Conservation (phyloP, 768 basidiomycete genomes). For the Boletus rufocinnamomeus region DNA sequence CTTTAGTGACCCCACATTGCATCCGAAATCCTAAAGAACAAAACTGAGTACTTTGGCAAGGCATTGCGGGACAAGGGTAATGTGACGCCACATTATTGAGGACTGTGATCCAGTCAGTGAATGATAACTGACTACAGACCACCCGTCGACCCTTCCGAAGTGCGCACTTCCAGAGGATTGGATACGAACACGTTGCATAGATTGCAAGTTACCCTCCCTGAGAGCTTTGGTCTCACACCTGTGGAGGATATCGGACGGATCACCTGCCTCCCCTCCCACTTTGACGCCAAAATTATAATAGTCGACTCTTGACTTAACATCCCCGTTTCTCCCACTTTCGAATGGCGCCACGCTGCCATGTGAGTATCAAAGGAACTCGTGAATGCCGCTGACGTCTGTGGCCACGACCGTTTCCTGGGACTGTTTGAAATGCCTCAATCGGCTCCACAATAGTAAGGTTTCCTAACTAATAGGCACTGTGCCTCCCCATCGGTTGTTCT, state of each 20-base stretch:
- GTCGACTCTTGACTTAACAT: neutral
- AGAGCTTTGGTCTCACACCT: neutral
- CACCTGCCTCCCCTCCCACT: neutral
- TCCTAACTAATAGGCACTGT: neutral
- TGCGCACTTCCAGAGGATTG: neutral
- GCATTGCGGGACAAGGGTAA: neutral
- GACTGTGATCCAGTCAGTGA: neutral
- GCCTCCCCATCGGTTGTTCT: neutral
- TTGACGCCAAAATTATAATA: neutral
- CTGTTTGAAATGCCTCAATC: neutral
- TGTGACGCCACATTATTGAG: neutral
- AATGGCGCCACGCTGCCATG: neutral
- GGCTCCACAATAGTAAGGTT: neutral
- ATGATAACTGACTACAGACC: neutral
- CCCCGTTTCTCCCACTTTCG: neutral
- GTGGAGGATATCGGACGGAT: neutral
- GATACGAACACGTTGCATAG: neutral
- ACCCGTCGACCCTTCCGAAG: neutral
- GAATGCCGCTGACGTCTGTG: neutral
- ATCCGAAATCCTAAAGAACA: neutral
- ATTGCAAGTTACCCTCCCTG: neutral
- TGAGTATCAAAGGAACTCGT: neutral
- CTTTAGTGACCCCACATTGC: neutral
- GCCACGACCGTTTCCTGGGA: neutral
- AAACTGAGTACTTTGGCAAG: neutral